These are phyloP conservation scores for Trametes cinnabarina DNA, from an alignment of 768 basidiomycete species.

Conservation along the genomic window DNA sequence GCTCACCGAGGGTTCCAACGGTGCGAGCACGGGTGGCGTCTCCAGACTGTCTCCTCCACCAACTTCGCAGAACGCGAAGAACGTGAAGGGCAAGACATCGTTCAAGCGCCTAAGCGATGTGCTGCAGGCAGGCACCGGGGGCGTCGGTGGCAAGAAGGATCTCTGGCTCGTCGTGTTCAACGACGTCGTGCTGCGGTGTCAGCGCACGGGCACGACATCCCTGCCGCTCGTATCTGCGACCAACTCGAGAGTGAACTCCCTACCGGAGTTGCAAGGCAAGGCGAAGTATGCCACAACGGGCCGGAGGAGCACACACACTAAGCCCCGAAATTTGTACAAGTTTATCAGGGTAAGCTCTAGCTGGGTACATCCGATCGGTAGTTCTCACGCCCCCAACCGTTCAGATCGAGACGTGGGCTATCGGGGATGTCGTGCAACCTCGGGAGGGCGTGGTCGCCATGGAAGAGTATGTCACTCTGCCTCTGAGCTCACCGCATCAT, in stretches of 20 bases:
- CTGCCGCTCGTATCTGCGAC: conserved; percentile 68
- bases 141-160: conserved; percentile 74
- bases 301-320: conserved; percentile 69
- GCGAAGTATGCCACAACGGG: conserved; percentile 83
- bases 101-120: conserved; percentile 90
- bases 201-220: conserved; percentile 85
- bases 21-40: background rate
- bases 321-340: conserved; percentile 90
- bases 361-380: background rate
- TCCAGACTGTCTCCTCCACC: conserved; percentile 33
- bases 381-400: background rate
- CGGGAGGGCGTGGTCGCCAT: conserved; percentile 81
- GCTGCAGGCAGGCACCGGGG: conserved; percentile 51
- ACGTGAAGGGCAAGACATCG: conserved; percentile 78
- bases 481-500: conserved; percentile 7
- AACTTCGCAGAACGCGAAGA: conserved; percentile 43
- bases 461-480: conserved; percentile 69
- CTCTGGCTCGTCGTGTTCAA: conserved; percentile 95
- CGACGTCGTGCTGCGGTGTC: conserved; percentile 91
- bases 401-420: conserved; percentile 86
- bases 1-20: background rate
- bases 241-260: conserved; percentile 67
- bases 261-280: conserved; percentile 83
- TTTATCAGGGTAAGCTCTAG: conserved; percentile 74
- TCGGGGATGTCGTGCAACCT: conserved; percentile 72